A percentile compares a stretch with the other conserved stretches of the same genome.
These are phyloP conservation scores for Jatropha multifida DNA, from an alignment of 441 rosid genomes.

Conservation along the genomic window DNA sequence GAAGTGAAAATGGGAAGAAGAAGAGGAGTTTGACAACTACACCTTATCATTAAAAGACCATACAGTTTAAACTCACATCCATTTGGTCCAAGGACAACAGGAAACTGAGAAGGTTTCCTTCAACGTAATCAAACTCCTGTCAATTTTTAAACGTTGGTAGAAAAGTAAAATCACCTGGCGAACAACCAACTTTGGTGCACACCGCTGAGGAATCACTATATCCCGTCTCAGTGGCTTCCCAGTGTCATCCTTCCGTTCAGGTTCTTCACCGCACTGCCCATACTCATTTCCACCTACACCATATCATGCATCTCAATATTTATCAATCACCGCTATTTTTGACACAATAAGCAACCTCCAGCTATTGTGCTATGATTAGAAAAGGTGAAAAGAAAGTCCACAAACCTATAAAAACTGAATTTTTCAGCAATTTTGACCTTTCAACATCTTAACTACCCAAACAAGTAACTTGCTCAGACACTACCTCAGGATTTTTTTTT, in stretches of 20 bases:
- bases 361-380: slow-evolving; percentile 4
- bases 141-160: slow-evolving; percentile 1
- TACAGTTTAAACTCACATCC: not conserved
- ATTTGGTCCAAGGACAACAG: not conserved
- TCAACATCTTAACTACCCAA: not conserved
- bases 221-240: slow-evolving; percentile 86
- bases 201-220: slow-evolving; percentile 89
- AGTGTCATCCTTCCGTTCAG: slow-evolving; percentile 79
- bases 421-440: not conserved
- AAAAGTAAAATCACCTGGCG: slow-evolving; percentile 59
- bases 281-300: slow-evolving; percentile 92
- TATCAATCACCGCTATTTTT: not conserved
- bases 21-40: not conserved
- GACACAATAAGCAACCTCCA: not conserved
- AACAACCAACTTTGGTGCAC: slow-evolving; percentile 86
- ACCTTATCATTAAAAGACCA: not conserved
- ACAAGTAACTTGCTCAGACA: no score
- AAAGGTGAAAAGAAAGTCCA: not conserved
- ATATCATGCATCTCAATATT: slow-evolving; percentile 18
- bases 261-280: slow-evolving; percentile 99
- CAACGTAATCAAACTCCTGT: not conserved
- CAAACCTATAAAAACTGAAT: not conserved
- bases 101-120: not conserved
- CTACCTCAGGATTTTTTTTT: not conserved
- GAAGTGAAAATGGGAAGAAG: not conserved